Base-by-base conservation (phyloP, 2,329 filamentous ascomycete genomes). In the Ascochyta lentis region DNA sequence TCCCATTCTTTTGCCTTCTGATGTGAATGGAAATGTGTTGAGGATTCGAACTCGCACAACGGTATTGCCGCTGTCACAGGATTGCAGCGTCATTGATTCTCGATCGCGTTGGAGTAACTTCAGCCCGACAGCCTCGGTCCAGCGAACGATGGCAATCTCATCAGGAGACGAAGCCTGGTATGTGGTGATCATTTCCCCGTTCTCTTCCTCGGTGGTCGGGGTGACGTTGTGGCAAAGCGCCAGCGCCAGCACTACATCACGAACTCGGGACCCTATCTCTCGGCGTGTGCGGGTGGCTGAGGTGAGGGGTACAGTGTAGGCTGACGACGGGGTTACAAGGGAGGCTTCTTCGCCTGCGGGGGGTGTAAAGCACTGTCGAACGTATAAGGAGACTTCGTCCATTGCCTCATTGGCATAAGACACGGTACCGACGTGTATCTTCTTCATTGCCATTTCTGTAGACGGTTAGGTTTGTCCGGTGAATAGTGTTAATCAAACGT, bases 351-450 rank as follows among this genome's bases (percentile, higher is more conserved):
- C 72, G 41, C 72, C 70, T 2, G 67, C 54, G 19, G 73, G 70
- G 16, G 70, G 67, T 12, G 87, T 83, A 67, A 98, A 96, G 6
- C 89, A 91, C 73, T 97, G 93, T 60, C 84, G 87, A 46, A 99
- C 85, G 71, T 96, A 97, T 0, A 90, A 85, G 12, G 86, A 81
- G 12, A 99, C 95, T 78, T 99, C 96, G 65, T 98, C 95, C 95
- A 99, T 99, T 9, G 95, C 94, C 72, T 99, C 95, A 66, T 96
- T 96, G 31, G 94, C 95, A 70, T 99, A 99, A 1, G 94, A 98
- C 1, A 98, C 95, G 9, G 95, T 99, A 9, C 96, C 95, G 49
- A 99, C 91, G 69, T 99, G 96, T 6, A 99, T 94, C 77, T 99
- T 99, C 73, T 96, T 96, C 84, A 99, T 89, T 71, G 97, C 94